Evolutionary conservation across 164 flowering plant species (phyloP), one percentile per base, ranked within the genome.

Genomic region (Berberis thunbergii): DNA sequence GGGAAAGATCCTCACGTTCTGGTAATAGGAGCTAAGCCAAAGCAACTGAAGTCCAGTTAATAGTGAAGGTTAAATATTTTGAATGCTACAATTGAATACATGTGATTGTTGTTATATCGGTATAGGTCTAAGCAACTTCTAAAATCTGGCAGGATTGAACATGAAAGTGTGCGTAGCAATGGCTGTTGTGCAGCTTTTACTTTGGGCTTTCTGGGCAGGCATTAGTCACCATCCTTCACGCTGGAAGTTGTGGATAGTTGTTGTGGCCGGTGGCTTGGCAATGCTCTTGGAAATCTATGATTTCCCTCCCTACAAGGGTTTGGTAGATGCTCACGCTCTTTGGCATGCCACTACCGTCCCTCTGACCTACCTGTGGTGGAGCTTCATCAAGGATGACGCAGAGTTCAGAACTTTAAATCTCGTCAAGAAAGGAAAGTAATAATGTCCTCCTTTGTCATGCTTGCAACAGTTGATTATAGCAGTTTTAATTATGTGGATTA

Each of bases 151-250:
- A 93, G 98, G 89, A 41, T 68, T 76, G 71, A 90, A 93, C 79
- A 76, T 79, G 91, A 81, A 72, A 70, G 96, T 90, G 10, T 83
- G 90, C 58, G 67, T 79, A 38, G 65, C 57, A 41, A 83, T 90
- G 84, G 83, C 80, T n/a, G 52, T 75, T 6, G 65, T 74, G 13
- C 94, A 88, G 69, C 84, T 90, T 67, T 72, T 84, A 7, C 46
- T 85, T 1, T 93, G 97, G 97, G 87, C 86, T 3, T 54, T 81
- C 7, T 93, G 97, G 96, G 96, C 88, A 2, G 83, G 82, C 54
- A 62, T 80, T 7, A 72, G 81, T 49, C 70, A 59, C 12, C 97
- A 90, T 63, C 97, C 96, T 7, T 85, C 92, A 12, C 82, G 86
- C 52, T 78, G 86, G 88, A 93, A 90, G 80, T 64, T 93, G 66